phyloP scores from a whole-genome alignment of 495 filamentous ascomycete genomes.

The Aspergillus baeticus region DNA sequence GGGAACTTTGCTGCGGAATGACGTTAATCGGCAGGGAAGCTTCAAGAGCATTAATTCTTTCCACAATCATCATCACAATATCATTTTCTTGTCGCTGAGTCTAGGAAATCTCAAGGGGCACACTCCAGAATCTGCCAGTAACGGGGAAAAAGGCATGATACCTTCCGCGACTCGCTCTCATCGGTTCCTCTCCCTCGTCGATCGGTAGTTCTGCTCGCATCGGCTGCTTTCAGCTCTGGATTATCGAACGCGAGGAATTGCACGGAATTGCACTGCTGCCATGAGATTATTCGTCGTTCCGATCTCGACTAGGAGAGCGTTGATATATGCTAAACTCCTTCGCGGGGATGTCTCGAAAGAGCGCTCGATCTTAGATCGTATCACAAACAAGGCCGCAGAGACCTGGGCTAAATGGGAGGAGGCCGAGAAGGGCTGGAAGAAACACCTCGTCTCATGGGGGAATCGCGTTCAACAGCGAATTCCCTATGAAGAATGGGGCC shows the following conservation, averaged over 20 bases:
- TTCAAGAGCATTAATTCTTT: background rate
- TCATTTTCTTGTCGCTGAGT: background rate
- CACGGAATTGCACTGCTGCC: constrained; percentile 21
- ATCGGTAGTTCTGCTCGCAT: constrained; percentile 22
- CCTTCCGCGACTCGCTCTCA: constrained; percentile 15
- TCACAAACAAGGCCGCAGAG: constrained; percentile 64
- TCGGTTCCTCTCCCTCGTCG: constrained; percentile 17
- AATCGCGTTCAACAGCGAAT: constrained; percentile 83
- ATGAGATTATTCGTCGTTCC: constrained; percentile 97
- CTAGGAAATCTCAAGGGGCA: background rate
- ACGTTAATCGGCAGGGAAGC: constrained; percentile 18
- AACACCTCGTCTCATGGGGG: constrained; percentile 77
- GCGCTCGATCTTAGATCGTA: constrained; percentile 57
- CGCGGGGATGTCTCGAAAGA: constrained; percentile 45
- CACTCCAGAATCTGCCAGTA: background rate
- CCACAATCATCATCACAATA: background rate
- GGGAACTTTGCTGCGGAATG: constrained; percentile 25
- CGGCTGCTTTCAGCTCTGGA: constrained; percentile 9
- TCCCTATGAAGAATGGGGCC: constrained; percentile 94
- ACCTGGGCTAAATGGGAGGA: constrained; percentile 88
- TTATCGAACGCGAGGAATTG: constrained; percentile 4
- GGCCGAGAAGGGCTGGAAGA: constrained; percentile 82
- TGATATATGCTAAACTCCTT: constrained; percentile 87
- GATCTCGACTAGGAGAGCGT: constrained; percentile 84
- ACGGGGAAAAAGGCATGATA: constrained; percentile 20